phyloP scores from a whole-genome alignment of 2,329 filamentous ascomycete species.

The Ceratocystiopsis sp. region DNA sequence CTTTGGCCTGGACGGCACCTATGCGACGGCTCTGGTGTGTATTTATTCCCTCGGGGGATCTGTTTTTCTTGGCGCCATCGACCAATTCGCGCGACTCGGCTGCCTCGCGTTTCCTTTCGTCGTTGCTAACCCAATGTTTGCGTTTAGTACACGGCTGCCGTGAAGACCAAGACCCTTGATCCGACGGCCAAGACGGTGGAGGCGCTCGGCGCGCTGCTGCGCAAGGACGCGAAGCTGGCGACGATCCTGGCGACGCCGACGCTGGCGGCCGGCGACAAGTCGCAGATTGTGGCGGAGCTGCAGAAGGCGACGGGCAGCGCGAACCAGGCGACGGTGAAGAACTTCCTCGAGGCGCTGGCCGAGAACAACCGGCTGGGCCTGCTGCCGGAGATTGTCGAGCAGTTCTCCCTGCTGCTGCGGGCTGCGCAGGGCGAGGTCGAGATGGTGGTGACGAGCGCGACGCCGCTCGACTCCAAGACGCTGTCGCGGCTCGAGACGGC shows the following conservation, averaged over 20 bases:
- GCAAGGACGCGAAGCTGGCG: slow-evolving; percentile 68
- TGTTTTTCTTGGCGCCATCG: neutral
- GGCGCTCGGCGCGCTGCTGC: slow-evolving; percentile 52
- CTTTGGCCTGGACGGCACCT: slow-evolving; percentile 94
- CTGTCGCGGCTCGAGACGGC: slow-evolving; percentile 73
- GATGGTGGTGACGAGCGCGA: slow-evolving; percentile 76
- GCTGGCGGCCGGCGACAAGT: slow-evolving; percentile 64
- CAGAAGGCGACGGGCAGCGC: slow-evolving; percentile 56
- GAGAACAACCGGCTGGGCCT: slow-evolving; percentile 90
- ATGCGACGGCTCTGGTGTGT: slow-evolving; percentile 93
- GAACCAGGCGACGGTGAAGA: slow-evolving; percentile 74
- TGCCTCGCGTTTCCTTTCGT: neutral
- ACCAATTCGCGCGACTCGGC: too few relatives aligned
- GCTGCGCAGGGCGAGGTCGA: slow-evolving; percentile 87
- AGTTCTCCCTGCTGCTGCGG: slow-evolving; percentile 77
- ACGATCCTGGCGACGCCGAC: slow-evolving; percentile 65
- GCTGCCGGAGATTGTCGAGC: slow-evolving; percentile 65
- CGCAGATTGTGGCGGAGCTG: slow-evolving; percentile 70
- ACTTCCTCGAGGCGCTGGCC: slow-evolving; percentile 79
- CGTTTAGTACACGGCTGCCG: slow-evolving; percentile 79
- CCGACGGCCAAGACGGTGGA: slow-evolving; percentile 65
- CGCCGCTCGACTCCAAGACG: slow-evolving; percentile 74
- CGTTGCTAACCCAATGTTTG: too few relatives aligned
- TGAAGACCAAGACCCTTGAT: slow-evolving; percentile 76
- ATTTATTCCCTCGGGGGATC: neutral